A percentile compares a stretch with the other conserved stretches of the same genome.
Evolutionary conservation across 495 filamentous ascomycete species (phyloP).

Genomic region (Pyrenula aspistea): DNA sequence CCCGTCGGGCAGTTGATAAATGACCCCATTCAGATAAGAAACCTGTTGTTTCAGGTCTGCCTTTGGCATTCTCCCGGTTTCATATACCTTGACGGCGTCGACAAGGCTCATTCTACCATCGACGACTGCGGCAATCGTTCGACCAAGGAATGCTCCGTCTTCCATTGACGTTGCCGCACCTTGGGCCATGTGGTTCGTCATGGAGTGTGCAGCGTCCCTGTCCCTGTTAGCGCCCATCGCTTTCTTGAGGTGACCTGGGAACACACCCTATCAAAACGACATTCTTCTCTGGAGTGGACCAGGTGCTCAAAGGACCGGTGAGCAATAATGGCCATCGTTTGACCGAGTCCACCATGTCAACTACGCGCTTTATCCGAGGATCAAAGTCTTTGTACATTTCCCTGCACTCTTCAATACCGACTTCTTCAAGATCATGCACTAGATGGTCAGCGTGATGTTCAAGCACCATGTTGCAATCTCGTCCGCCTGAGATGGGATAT

Average conservation of each 20-base stretch:
- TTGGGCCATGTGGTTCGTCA: constrained; percentile 38
- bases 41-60: constrained; percentile 22
- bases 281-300: constrained; percentile 5
- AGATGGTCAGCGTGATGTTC: constrained; percentile 25
- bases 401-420: constrained; percentile 19
- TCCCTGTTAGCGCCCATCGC: neutral
- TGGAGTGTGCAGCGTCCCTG: constrained; percentile 37
- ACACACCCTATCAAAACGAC: constrained; percentile 8
- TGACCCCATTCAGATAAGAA: constrained; percentile 19
- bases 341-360: constrained; percentile 8
- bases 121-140: constrained; percentile 10
- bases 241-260: neutral
- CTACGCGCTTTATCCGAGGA: constrained; percentile 11
- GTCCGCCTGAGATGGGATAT: constrained; percentile 35
- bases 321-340: constrained; percentile 8
- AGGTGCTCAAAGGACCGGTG: constrained; percentile 5
- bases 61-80: constrained; percentile 16
- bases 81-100: constrained; percentile 12
- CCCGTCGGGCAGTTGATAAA: constrained; percentile 36
- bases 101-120: constrained; percentile 4
- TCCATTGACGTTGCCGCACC: constrained; percentile 36
- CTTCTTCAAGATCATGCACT: constrained; percentile 9
- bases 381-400: constrained; percentile 8
- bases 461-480: constrained; percentile 37
- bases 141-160: constrained; percentile 20